phyloP scores from a whole-genome alignment of 768 basidiomycete species.

The Pseudohyphozyma bogoriensis region DNA sequence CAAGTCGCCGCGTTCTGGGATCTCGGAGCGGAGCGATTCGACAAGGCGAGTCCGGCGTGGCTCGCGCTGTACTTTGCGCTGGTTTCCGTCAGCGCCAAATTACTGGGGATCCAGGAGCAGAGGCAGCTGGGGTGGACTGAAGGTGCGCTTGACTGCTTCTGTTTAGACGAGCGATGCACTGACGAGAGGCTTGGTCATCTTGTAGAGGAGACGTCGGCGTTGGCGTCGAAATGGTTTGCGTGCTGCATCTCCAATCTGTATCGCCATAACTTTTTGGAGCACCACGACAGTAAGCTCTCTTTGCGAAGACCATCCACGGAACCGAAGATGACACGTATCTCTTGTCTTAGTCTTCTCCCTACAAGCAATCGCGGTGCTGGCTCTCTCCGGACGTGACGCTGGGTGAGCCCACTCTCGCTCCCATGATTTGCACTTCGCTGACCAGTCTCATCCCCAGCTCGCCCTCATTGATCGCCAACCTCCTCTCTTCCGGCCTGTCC shows the following conservation, averaged over 20 bases:
- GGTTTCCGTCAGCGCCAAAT: constrained; percentile 20
- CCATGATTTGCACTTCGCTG: not conserved
- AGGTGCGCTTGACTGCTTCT: not conserved
- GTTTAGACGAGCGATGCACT: not conserved
- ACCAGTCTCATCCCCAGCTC: not conserved
- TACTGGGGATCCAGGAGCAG: constrained; percentile 13
- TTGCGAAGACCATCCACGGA: too few relatives aligned
- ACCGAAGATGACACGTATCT: too few relatives aligned
- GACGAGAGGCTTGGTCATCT: not conserved
- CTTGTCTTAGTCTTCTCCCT: constrained; percentile 7
- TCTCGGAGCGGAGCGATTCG: constrained; percentile 17
- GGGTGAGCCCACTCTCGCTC: not conserved
- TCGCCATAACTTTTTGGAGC: constrained; percentile 21
- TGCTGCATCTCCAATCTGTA: constrained; percentile 22
- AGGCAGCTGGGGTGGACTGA: constrained; percentile 11
- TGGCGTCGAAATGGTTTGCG: constrained; percentile 7
- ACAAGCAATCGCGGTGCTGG: constrained; percentile 21
- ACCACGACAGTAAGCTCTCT: constrained; percentile 7
- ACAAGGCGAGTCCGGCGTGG: constrained; percentile 13
- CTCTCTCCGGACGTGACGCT: constrained; percentile 26
- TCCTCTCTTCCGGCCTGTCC: constrained; percentile 24
- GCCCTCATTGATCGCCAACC: constrained; percentile 21
- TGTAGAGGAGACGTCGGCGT: not conserved
- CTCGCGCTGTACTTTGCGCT: constrained; percentile 23
- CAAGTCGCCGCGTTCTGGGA: constrained; percentile 16